A percentile compares a stretch with the other conserved stretches of the same genome.
These are phyloP conservation scores for Epichloe uncinata DNA, from an alignment of 2,329 filamentous ascomycete species.

Conservation along the genomic window DNA sequence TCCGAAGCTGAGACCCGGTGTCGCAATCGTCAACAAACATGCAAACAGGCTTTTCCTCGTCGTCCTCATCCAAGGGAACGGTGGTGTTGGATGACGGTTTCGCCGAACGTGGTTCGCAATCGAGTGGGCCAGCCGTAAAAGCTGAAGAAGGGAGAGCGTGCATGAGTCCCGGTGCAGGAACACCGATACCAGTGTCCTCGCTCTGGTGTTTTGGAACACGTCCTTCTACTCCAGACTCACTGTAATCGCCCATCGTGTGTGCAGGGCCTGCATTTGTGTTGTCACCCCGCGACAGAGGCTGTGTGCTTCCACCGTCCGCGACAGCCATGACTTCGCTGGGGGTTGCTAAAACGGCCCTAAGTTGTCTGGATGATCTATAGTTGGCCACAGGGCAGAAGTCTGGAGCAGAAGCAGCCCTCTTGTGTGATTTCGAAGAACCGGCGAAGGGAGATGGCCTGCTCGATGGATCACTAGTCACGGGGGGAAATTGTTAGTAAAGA, in stretches of 20 bases:
- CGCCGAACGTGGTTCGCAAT: neutral
- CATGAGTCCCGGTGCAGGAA: neutral
- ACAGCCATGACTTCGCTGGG: constrained; percentile 8
- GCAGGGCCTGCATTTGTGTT: neutral
- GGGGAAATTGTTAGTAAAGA: neutral
- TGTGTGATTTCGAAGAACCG: constrained; percentile 25
- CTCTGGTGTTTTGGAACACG: neutral
- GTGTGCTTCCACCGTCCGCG: neutral
- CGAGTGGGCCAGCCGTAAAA: neutral
- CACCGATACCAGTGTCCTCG: neutral
- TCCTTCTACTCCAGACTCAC: neutral
- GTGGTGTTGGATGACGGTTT: neutral
- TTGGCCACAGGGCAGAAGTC: constrained; percentile 21
- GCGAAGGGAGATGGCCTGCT: constrained; percentile 7
- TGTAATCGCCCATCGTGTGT: neutral
- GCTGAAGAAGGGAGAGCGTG: neutral
- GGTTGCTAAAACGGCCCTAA: constrained; percentile 9
- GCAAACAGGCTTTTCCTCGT: constrained; percentile 26
- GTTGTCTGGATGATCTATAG: constrained; percentile 4
- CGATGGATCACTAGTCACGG: constrained; percentile 9
- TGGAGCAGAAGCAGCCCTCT: constrained; percentile 36
- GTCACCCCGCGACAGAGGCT: neutral
- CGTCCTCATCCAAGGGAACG: constrained; percentile 5
- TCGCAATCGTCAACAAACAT: constrained; percentile 45
- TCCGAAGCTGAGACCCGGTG: constrained; percentile 49